A percentile compares a stretch with the other conserved stretches of the same genome.
Conservation (phyloP, 345 rosid species). For the Microcos paniculata region DNA sequence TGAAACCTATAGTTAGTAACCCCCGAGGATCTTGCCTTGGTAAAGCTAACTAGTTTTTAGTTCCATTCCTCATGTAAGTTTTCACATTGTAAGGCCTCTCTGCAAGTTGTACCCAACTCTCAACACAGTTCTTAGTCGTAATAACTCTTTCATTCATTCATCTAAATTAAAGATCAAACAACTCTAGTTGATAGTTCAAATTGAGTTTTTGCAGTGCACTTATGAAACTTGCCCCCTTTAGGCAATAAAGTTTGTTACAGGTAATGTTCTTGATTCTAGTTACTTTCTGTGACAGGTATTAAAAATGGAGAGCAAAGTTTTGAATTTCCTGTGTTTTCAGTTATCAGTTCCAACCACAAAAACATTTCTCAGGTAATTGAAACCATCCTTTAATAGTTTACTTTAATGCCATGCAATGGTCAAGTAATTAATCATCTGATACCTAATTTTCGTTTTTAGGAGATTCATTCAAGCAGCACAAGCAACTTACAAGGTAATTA, state of each 20-base stretch:
- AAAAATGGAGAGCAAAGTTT: constrained; percentile 75
- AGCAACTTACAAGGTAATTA: constrained; percentile 61
- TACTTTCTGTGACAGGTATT: constrained; percentile 56
- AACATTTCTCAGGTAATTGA: constrained; percentile 79
- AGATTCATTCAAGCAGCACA: constrained; percentile 87
- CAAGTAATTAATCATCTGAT: constrained; percentile 2
- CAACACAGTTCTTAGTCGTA: not conserved
- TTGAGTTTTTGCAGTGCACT: not conserved
- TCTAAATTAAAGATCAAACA: not conserved
- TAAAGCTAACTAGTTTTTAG: constrained; percentile 1
- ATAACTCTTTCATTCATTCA: not conserved
- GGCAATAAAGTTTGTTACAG: not conserved
- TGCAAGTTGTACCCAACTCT: not conserved
- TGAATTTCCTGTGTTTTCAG: constrained; percentile 69
- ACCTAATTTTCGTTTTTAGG: constrained; percentile 42
- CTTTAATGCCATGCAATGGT: not conserved
- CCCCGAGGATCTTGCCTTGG: not conserved
- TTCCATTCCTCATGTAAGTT: not conserved
- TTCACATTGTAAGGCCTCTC: not conserved
- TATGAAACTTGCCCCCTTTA: not conserved
- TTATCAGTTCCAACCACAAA: constrained; percentile 78
- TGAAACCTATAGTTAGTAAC: constrained; percentile 2
- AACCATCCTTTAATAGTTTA: not conserved
- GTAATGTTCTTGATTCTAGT: constrained; percentile 27
- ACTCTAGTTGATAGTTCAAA: not conserved